Percentiles rank a stretch among this genome's conserved stretches.
Evolutionary conservation across 495 filamentous ascomycete genomes (phyloP).

Genomic region (Venustampulla echinocandica): DNA sequence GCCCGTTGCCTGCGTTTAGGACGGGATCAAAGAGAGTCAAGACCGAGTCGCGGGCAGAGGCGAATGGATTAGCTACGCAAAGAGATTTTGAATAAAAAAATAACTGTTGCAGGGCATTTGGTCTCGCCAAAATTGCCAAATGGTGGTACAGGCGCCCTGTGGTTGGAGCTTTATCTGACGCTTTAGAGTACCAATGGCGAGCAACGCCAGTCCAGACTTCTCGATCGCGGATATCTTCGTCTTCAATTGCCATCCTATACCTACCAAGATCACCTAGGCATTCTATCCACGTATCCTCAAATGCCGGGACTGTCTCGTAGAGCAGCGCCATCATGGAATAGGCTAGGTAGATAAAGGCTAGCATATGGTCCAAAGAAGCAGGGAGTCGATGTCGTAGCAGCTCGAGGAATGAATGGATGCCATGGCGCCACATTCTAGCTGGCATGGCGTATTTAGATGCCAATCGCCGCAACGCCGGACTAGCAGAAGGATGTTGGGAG

Average conservation of each 20-base stretch:
- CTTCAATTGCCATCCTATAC: constrained; percentile 66
- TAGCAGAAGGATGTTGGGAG: constrained; percentile 62
- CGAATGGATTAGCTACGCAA: constrained; percentile 8
- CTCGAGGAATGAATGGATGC: constrained; percentile 70
- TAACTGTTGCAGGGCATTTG: constrained; percentile 62
- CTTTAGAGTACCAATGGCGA: constrained; percentile 72
- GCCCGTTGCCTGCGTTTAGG: constrained; percentile 2
- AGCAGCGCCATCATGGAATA: constrained; percentile 76
- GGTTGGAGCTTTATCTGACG: constrained; percentile 58
- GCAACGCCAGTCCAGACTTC: constrained; percentile 74
- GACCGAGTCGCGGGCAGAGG: constrained; percentile 14
- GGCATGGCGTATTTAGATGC: constrained; percentile 20
- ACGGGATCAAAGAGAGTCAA: constrained; percentile 15
- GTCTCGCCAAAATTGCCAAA: constrained; percentile 67
- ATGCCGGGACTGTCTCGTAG: constrained; percentile 64
- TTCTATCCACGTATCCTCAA: constrained; percentile 85
- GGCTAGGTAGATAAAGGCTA: constrained; percentile 69
- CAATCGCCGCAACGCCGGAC: constrained; percentile 1
- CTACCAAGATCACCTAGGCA: constrained; percentile 70
- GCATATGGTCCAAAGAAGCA: constrained; percentile 66
- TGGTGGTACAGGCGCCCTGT: constrained; percentile 76
- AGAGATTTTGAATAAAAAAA: constrained; percentile 54
- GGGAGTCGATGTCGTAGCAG: constrained; percentile 61
- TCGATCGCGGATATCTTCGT: constrained; percentile 57
- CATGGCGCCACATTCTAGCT: constrained; percentile 37